phyloP scores from a whole-genome alignment of 441 rosid genomes.

The Capsella rubella region DNA sequence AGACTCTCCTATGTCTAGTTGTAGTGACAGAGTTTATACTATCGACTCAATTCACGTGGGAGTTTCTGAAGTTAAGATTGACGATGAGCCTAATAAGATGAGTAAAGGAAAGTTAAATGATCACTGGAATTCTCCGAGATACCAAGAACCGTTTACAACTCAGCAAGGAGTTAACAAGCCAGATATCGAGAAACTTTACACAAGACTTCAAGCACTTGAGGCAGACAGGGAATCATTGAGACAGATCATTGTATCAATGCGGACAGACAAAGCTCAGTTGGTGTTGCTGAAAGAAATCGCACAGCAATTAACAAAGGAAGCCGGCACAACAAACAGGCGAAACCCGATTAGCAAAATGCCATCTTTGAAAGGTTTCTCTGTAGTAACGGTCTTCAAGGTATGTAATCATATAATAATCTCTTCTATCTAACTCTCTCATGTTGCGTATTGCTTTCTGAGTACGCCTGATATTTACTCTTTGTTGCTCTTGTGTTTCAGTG shows the following conservation, averaged over 20 bases:
- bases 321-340: slow-evolving; percentile 55
- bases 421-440: neutral
- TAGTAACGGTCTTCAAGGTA: slow-evolving; percentile 83
- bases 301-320: slow-evolving; percentile 79
- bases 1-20: slow-evolving; percentile 67
- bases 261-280: slow-evolving; percentile 92
- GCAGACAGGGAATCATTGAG: slow-evolving; percentile 97
- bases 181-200: slow-evolving; percentile 81
- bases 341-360: slow-evolving; percentile 56
- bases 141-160: slow-evolving; percentile 40
- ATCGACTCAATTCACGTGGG: slow-evolving; percentile 75
- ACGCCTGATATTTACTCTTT: neutral
- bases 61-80: slow-evolving; percentile 54
- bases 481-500: slow-evolving; percentile 60
- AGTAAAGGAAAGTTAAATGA: slow-evolving; percentile 48
- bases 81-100: slow-evolving; percentile 41
- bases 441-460: neutral
- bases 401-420: neutral
- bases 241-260: slow-evolving; percentile 89
- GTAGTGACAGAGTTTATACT: slow-evolving; percentile 82
- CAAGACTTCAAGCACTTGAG: slow-evolving; percentile 94
- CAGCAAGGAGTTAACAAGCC: slow-evolving; percentile 64
- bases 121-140: slow-evolving; percentile 57
- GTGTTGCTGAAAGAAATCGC: slow-evolving; percentile 92
- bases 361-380: slow-evolving; percentile 55